A percentile compares a stretch with the other conserved stretches of the same genome.
phyloP scores from a whole-genome alignment of 768 basidiomycete species.

The Trametes elegans region DNA sequence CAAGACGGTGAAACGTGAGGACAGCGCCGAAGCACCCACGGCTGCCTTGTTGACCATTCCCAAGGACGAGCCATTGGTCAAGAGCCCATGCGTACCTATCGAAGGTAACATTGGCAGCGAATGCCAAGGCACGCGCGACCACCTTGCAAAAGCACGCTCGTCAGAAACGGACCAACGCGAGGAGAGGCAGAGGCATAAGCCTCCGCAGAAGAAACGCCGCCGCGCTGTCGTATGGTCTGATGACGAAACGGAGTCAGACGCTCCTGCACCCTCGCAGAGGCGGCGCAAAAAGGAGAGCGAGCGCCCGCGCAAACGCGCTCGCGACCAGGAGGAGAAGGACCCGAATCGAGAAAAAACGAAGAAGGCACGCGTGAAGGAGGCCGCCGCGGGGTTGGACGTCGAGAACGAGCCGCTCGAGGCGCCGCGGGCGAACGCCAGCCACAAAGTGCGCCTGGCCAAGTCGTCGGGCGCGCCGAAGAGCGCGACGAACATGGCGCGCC shows the following conservation, averaged over 20 bases:
- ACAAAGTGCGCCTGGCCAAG: background rate
- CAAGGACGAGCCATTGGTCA: no score
- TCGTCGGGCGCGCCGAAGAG: constrained; percentile 3
- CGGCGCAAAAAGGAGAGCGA: background rate
- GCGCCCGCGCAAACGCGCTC: background rate
- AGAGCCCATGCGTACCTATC: background rate
- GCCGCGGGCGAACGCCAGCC: background rate
- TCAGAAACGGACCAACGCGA: no score
- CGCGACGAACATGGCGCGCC: constrained; percentile 6
- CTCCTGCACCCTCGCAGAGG: background rate
- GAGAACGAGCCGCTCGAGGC: constrained; percentile 12
- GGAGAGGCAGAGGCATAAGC: background rate
- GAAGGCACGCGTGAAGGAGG: background rate
- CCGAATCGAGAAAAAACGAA: background rate
- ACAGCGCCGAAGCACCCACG: no score
- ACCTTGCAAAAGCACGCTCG: no score
- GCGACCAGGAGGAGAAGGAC: constrained; percentile 1
- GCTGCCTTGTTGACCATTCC: no score
- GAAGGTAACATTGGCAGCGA: background rate
- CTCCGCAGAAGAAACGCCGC: constrained; percentile 11
- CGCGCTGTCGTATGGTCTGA: constrained; percentile 16
- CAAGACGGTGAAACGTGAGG: background rate
- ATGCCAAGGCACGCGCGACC: background rate
- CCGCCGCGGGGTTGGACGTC: background rate
- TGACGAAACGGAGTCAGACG: constrained; percentile 14